A percentile compares a stretch with the other conserved stretches of the same genome.
Evolutionary conservation across 2,329 filamentous ascomycete genomes (phyloP).

Genomic region (Bipolaris victoriae): DNA sequence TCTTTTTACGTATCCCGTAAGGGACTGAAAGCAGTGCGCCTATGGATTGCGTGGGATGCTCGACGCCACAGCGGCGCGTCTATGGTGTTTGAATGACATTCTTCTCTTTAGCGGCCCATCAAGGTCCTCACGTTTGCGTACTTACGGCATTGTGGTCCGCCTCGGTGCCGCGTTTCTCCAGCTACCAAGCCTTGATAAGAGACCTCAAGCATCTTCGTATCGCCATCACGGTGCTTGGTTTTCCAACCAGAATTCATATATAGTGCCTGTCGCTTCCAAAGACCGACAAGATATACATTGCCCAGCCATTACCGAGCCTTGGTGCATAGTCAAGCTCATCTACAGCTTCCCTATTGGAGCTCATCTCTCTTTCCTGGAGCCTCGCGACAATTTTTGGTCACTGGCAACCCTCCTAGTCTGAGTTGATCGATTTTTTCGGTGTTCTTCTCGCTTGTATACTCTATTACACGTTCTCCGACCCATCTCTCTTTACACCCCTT

Average conservation of each 20-base stretch:
- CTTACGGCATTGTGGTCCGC: neutral
- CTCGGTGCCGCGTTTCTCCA: neutral
- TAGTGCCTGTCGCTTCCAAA: constrained; percentile 11
- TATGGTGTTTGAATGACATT: constrained; percentile 5
- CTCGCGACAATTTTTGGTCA: neutral
- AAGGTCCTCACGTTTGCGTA: constrained; percentile 11
- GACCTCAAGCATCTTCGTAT: neutral
- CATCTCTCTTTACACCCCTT: constrained; percentile 20
- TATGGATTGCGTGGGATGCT: neutral
- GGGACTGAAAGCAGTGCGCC: neutral
- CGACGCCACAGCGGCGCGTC: neutral
- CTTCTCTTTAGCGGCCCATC: constrained; percentile 13
- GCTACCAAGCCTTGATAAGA: constrained; percentile 2
- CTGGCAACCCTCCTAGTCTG: neutral
- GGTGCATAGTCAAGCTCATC: constrained; percentile 2
- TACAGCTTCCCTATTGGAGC: neutral
- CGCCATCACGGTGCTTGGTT: constrained; percentile 14
- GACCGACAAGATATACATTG: constrained; percentile 8
- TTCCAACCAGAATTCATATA: constrained; percentile 5
- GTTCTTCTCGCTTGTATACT: neutral
- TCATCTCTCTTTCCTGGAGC: neutral
- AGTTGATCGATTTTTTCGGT: neutral
- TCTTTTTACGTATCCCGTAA: neutral
- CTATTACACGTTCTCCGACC: neutral
- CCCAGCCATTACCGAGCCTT: constrained; percentile 11